Evolutionary conservation across 1,284 basidiomycete species (phyloP).

Genomic region (Ceratobasidium sp.): DNA sequence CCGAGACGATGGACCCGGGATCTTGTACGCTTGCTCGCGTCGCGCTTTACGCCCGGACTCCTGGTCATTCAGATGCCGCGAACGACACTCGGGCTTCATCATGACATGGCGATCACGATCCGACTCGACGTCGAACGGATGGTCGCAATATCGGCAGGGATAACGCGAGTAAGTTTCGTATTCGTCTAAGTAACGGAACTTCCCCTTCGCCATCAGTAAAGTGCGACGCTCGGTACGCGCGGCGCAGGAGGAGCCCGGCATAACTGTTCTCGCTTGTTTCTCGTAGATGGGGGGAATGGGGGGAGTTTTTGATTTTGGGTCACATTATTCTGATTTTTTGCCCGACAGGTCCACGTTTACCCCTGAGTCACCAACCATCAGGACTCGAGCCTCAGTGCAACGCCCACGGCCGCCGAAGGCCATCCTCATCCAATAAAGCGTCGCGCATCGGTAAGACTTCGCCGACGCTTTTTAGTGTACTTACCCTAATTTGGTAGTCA

Average conservation of each 20-base stretch:
- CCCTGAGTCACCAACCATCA: no score
- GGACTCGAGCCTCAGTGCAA: no score
- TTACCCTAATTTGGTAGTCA: no score
- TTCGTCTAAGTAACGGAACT: not conserved
- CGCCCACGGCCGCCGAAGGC: no score
- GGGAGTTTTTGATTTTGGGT: no score
- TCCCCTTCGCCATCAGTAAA: not conserved
- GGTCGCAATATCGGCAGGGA: conserved; percentile 7
- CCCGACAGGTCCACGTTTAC: no score
- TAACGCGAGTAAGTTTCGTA: not conserved
- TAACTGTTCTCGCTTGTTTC: not conserved
- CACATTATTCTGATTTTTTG: no score
- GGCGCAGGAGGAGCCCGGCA: not conserved
- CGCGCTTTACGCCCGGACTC: not conserved
- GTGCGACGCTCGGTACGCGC: not conserved
- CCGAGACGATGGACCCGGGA: not conserved
- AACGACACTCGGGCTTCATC: conserved; percentile 4
- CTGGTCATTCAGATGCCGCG: not conserved
- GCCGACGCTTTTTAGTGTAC: no score
- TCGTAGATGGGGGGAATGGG: not conserved
- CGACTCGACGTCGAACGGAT: not conserved
- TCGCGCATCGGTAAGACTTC: no score
- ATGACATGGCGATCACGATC: conserved; percentile 16
- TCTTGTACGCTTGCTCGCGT: conserved; percentile 8
- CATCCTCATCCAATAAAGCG: no score